Base-by-base conservation (phyloP, 2,329 filamentous ascomycete genomes). In the Fusarium sp. region DNA sequence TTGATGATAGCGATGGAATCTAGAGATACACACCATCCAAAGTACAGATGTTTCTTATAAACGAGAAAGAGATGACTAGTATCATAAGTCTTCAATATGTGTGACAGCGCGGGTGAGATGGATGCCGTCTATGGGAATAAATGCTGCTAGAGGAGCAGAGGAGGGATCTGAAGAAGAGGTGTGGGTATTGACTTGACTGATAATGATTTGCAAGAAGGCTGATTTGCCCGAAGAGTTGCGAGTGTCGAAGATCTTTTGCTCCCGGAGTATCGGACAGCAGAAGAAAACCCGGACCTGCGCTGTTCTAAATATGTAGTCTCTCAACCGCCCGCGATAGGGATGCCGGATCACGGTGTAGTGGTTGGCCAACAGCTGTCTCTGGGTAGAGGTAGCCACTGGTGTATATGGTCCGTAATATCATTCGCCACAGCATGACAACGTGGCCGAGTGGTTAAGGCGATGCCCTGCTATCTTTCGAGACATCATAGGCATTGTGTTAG, bases 361-460 rank as follows among this genome's bases (percentile, higher is more conserved):
- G 8, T 45, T 8, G 24, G 7, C 14, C 20, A 32, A 50, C 22
- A n/a, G 22, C 18, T n/a, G 28, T 50, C 9, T n/a, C 15, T n/a
- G 5, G 32, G n/a, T 30, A 12, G 3, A 7, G n/a, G 4, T 8
- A 3, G 4, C 13, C 3, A 3, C 0, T 2, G 5, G 4, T 22
- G 6, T 20, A 38, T 39, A 54, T 54, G 0, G 1, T 6, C 0
- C 0, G 3, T 13, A 9, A n/a, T n/a, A n/a, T 13, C 1, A 3
- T 4, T 7, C 0, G 8, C 15, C 8, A 12, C 4, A 30, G 28
- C 20, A 48, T 7, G 66, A 68, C 63, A 68, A 68, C 66, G 66
- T 68, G 66, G 66, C 66, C 66, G 66, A 68, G 66, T 68, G 66
- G 66, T 68, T 68, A 68, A 68, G 66, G 66, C 66, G 66, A 68